Base-by-base conservation (phyloP, 2,329 filamentous ascomycete species). In the Colletotrichum lentis region DNA sequence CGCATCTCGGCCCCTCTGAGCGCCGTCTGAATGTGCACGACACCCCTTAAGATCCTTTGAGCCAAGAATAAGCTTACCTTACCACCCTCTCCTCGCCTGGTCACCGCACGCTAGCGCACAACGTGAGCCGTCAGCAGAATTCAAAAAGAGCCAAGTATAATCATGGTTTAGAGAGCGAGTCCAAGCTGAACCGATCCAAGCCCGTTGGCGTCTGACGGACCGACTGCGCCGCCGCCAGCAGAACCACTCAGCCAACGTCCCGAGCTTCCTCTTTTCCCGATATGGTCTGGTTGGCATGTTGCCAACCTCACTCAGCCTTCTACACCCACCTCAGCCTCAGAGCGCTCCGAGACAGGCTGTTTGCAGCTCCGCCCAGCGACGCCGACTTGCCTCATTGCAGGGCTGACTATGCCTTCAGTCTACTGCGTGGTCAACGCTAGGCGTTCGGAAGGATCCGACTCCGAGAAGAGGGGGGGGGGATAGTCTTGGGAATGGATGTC, bases 21-120 rank as follows among this genome's bases (percentile, higher is more conserved):
- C 8, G 8, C 31, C 31, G 22, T 56, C 50, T 56, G 20, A 41
- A 43, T 62, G 37, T 62, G 59, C 27, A 49, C 14, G 10, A 24
- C 31, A 35, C 50, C 5, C 37, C 44, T 44, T 16, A 37, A 10
- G 6, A 22, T 63, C 20, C 14, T 18, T 14, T n/a, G 14, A 16
- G 59, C 44, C 64, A 67, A 67, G 44, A 52, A 62, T 62, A 54
- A 66, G 50, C 63, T 66, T 66, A 67, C 52, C 63, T 66, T 66
- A 63, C 52, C n/a, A 24, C 43, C n/a, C 16, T 18, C 12, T 22
- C n/a, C 24, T 27, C 37, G 20, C 57, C 22, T 27, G n/a, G n/a
- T 54, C 39, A 53, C 62, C 39, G 12, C 55, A 53, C 8, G 27
- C 16, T 31, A 27, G 16, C 44, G 22, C 39, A 43, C 41, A 39